Evolutionary conservation across 1,284 basidiomycete genomes (phyloP), one percentile per base, ranked within the genome.

Genomic region (Cryptococcus sp.): DNA sequence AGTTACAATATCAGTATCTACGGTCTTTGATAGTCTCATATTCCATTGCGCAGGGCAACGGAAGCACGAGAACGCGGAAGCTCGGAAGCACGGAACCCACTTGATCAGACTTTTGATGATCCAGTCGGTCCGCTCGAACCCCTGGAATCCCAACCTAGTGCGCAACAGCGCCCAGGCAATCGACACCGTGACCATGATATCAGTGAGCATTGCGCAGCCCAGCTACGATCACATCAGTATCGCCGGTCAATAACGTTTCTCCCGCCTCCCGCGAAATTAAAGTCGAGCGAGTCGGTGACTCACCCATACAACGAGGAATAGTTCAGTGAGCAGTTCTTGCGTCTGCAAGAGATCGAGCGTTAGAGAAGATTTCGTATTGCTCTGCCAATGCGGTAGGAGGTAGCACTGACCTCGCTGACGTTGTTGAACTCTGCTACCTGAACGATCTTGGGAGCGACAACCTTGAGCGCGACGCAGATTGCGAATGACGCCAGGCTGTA

Each of bases 291-390:
- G 38, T 35, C 31, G 10, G 8, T 35, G 15, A 52, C 57, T 22
- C 39, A 59, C 57, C 57, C 57, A 59, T 20, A 47, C 20, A n/a
- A 54, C 15, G 7, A 50, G 20, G 10, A 53, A 40, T 13, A 39
- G 6, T 19, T 41, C 31, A 20, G 48, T 50, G n/a, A n/a, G 13
- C 54, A 50, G 0, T 2, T 23, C 20, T 15, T 19, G 16, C 7
- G 31, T 35, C 31, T 35, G 13, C 31, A 35, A 3, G 10, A 35
- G 31, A 35, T 8, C 2, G 31, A 8, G 31, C 31, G 13, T 35
- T 8, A 35, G 31, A 35, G 13, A 35, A 8, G 8, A 4, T 35
- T 10, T 35, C 7, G 13, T 13, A 13, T 10, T 13, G 13, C 31
- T 35, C 10, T 8, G 2, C 10, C 2, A 10, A 13, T 35, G 8